Evolutionary conservation across 495 filamentous ascomycete species (phyloP), one percentile per base, ranked within the genome.

Genomic region (Penicillium crystallinum): DNA sequence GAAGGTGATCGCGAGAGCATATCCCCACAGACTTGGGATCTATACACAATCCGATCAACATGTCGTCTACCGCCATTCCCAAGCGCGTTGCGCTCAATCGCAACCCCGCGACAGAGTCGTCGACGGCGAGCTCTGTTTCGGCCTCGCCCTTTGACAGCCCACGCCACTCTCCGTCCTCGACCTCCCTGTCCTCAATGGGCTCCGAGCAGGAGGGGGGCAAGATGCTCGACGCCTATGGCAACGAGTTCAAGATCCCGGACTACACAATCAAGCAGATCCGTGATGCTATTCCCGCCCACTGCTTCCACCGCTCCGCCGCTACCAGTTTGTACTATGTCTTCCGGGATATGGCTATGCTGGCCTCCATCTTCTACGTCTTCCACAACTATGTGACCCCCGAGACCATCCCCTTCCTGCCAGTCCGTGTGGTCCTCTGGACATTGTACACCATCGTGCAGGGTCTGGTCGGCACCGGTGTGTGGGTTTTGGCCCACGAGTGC

Each of bases 171-270:
- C 81, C 89, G 17, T 96, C 91, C 8, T 87, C 87, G 18, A 95
- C 93, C 5, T 96, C 92, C 3, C 80, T 96, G 44, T 96, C 92
- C 25, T 97, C 92, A 37, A 77, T 96, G 72, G 83, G 81, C 39
- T 93, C 90, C 12, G 73, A 74, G 2, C 55, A 56, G 40, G 72
- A 75, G 53, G 58, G 41, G 35, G 56, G 74, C 69, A 83, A 82
- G 69, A 80, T 91, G 65, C 57, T 82, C 22, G 82, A 87, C 57
- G 82, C 81, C 38, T 80, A 83, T 53, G 84, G 84, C 61, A 84
- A 87, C 53, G 80, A 84, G 58, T 87, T 87, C 72, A 75, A 83
- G 68, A 75, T 87, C 52, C 84, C 84, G 31, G 80, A 87, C 56
- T 86, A 75, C 72, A 85, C 81, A 57, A 86, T 87, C 76, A 86